A percentile compares a stretch with the other conserved stretches of the same genome.
These are phyloP conservation scores for Mallotus nudiflorus DNA, from an alignment of 345 rosid genomes.

Conservation along the genomic window DNA sequence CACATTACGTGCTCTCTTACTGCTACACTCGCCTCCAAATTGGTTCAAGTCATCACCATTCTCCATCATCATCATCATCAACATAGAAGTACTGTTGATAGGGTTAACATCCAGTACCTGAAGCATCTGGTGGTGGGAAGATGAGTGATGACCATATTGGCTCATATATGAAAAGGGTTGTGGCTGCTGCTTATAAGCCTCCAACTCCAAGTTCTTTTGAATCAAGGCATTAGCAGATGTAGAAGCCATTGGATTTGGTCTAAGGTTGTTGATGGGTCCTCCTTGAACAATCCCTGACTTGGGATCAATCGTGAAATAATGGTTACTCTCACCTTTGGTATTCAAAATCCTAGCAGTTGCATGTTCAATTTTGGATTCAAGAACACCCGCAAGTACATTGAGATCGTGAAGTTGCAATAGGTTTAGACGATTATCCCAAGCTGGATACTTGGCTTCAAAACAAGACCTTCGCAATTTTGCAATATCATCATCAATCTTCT, in stretches of 20 bases:
- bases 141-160: neutral
- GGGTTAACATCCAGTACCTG: slow-evolving; percentile 5
- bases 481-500: slow-evolving; percentile 23
- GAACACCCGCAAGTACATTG: neutral
- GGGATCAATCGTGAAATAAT: neutral
- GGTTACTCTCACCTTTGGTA: slow-evolving; percentile 6
- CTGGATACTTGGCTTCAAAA: slow-evolving; percentile 24
- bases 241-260: neutral
- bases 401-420: slow-evolving; percentile 11
- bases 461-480: slow-evolving; percentile 18
- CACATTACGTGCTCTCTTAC: neutral
- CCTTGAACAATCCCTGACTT: neutral
- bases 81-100: slow-evolving; percentile 1
- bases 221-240: neutral
- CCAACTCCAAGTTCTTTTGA: neutral
- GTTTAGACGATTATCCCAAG: slow-evolving; percentile 21
- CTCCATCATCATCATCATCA: slow-evolving; percentile 8
- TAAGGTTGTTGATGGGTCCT: neutral
- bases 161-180: neutral
- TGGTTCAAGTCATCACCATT: neutral
- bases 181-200: neutral
- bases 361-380: slow-evolving; percentile 18
- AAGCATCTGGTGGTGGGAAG: slow-evolving; percentile 2
- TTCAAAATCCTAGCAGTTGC: slow-evolving; percentile 14
- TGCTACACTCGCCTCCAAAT: neutral